Evolutionary conservation across 148 eudicot species (phyloP).

Genomic region (Nepenthes mirabilis): DNA sequence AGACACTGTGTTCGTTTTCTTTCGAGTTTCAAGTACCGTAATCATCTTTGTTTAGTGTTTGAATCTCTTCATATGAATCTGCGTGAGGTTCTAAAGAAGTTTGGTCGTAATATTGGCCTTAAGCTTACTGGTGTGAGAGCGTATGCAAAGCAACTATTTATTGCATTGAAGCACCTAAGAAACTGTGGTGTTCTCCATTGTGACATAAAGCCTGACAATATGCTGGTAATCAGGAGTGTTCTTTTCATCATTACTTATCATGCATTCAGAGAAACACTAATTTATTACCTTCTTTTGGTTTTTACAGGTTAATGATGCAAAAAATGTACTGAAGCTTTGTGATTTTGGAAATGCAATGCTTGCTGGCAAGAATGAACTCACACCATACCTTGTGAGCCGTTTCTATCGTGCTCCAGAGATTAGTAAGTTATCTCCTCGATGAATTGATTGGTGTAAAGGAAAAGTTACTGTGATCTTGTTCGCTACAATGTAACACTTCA

Average conservation of each 20-base stretch:
- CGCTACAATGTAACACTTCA: no score
- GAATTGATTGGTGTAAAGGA: not conserved
- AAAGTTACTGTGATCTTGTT: no score
- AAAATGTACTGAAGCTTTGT: conserved; percentile 94
- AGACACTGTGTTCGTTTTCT: conserved; percentile 96
- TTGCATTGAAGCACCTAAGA: conserved; percentile 87
- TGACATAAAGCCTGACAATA: conserved; percentile 97
- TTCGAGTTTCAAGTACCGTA: conserved; percentile 87
- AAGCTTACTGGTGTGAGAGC: conserved; percentile 96
- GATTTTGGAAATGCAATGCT: conserved; percentile 99
- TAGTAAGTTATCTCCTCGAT: conserved; percentile 36
- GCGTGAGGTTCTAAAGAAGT: conserved; percentile 96
- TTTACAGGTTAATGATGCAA: conserved; percentile 79
- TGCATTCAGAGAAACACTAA: not conserved
- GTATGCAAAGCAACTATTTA: conserved; percentile 87
- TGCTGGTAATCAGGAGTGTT: conserved; percentile 51
- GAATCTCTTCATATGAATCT: conserved; percentile 99
- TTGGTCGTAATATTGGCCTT: conserved; percentile 99
- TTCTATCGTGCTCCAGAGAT: conserved; percentile 99
- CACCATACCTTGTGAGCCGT: conserved; percentile 98
- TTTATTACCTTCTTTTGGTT: not conserved
- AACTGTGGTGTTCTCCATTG: conserved; percentile 95
- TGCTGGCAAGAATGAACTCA: conserved; percentile 97
- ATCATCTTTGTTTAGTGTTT: conserved; percentile 99
- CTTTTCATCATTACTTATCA: not conserved